Conservation (phyloP, 1,139 yeast genomes). For the Citeromyces hawaiiensis region DNA sequence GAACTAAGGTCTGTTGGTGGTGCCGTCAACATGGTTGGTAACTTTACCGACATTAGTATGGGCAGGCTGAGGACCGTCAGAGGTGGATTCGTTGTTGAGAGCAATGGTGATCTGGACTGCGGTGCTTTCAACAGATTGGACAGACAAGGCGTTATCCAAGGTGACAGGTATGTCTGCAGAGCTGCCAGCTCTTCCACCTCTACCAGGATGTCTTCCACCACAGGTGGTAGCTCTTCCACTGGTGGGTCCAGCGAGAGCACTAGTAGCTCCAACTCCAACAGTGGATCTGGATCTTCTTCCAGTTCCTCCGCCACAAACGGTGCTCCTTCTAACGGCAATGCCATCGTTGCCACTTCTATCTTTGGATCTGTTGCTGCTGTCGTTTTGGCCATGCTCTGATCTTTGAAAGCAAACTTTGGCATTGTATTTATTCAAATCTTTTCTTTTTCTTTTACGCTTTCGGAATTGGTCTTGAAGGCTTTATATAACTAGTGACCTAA, state of each 20-base stretch:
- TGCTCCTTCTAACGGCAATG: constrained; percentile 10
- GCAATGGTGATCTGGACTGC: constrained; percentile 76
- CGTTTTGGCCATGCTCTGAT: constrained; percentile 51
- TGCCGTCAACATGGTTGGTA: constrained; percentile 72
- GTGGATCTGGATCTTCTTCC: constrained; percentile 14
- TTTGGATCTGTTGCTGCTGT: constrained; percentile 50
- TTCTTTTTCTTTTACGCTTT: constrained; percentile 3
- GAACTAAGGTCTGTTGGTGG: constrained; percentile 68
- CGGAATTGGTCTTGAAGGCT: background rate
- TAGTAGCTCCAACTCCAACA: constrained; percentile 17
- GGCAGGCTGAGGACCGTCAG: constrained; percentile 60
- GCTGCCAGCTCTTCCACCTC: constrained; percentile 29
- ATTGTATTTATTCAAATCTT: constrained; percentile 1
- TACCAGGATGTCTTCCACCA: constrained; percentile 22
- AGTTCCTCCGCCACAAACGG: constrained; percentile 4
- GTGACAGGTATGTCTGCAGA: constrained; percentile 75
- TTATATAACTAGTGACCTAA: constrained; percentile 1
- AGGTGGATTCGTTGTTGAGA: constrained; percentile 83
- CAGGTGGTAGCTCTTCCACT: constrained; percentile 17
- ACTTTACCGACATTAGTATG: constrained; percentile 69
- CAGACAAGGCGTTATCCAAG: constrained; percentile 69
- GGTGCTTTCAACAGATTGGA: constrained; percentile 53
- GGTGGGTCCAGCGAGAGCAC: constrained; percentile 17
- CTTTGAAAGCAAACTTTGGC: background rate
- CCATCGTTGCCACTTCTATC: constrained; percentile 22